Conservation (phyloP, 495 filamentous ascomycete species). For the Podospora pseudopauciseta region DNA sequence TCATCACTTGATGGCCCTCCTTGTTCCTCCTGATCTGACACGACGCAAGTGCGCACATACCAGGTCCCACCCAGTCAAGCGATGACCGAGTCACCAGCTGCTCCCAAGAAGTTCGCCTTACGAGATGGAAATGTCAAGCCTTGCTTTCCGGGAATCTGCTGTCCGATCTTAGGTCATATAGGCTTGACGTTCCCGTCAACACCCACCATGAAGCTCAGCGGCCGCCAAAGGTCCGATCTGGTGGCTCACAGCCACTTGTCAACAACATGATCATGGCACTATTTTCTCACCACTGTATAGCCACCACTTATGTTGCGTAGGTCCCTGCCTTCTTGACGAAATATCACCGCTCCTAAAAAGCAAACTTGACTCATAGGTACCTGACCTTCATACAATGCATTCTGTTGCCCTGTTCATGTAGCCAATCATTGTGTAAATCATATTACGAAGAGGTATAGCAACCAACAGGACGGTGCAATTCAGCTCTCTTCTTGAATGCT, state of each 20-base stretch:
- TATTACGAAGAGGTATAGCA: too few relatives aligned
- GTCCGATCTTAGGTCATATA: neutral
- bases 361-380: neutral
- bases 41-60: neutral
- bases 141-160: neutral
- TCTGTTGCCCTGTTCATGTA: neutral
- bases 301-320: neutral
- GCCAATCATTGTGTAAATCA: too few relatives aligned
- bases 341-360: neutral
- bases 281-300: neutral
- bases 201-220: neutral
- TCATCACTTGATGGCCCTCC: neutral
- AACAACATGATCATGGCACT: neutral
- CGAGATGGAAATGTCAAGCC: neutral
- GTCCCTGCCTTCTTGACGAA: neutral
- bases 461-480: too few relatives aligned
- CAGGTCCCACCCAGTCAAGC: neutral
- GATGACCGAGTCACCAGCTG: neutral
- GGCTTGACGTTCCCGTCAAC: neutral
- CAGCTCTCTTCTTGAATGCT: neutral
- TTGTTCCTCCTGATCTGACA: neutral
- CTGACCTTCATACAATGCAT: neutral
- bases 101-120: neutral
- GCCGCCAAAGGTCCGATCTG: neutral
- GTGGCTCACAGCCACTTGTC: neutral